Base-by-base conservation (phyloP, 176 grass and related monocot species). In the Elymus sibiricus region DNA sequence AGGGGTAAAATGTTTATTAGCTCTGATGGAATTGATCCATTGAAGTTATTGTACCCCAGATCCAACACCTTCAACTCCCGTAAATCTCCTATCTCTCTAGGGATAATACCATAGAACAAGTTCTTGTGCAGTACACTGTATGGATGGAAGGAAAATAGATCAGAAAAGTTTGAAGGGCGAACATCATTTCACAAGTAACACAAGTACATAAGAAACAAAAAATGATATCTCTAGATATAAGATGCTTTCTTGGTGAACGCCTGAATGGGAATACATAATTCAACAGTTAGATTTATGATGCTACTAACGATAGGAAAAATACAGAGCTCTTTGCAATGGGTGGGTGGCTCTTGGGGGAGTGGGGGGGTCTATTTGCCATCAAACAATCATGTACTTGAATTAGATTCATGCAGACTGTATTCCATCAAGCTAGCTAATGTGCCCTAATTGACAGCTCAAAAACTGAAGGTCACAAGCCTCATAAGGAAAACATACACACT, bases 21-120 rank as follows among this genome's bases (percentile, higher is more conserved):
- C 8, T 87, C 86, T 60, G 80, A 83, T 42, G 89, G 89, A 77
- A 94, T 51, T 37, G 64, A 43, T 81, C 83, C 92, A 21, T 7
- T 91, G 42, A 94, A 88, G 81, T 87, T 84, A 89, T 94, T 91
- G 64, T 84, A 86, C 43, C 89, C 89, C 16, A 91, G 60, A 77
- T 94, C 86, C 86, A 94, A 91, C 32, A 81, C 63, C 76, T 84
- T 86, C 58, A 94, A 19, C 27, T 82, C 73, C 4, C 81, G 61
- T 11, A 94, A 74, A 79, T 84, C 19, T 71, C 76, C 75, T 61
- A 94, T 84, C 58, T 91, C 86, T n/a, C 4, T 39, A 71, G 92
- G 92, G 47, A 94, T 86, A 46, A 19, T 61, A 27, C 83, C 92
- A 87, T 63, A 91, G 60, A 94, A 89, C 5, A 76, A 91, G 64